Conservation (phyloP, 139 green algal genomes). For the Picochlorum sp. region DNA sequence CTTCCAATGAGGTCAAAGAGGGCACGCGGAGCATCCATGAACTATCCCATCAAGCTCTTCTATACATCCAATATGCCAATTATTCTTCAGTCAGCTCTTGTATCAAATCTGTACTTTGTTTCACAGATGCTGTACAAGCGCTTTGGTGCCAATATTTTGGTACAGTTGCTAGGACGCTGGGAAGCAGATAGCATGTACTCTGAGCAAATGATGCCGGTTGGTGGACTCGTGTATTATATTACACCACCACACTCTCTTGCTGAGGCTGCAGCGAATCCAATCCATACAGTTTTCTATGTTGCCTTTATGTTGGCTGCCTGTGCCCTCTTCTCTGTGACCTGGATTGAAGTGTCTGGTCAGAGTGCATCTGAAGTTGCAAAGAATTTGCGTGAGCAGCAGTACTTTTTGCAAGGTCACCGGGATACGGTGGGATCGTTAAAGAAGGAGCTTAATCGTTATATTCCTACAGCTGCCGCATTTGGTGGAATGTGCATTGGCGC, state of each 20-base stretch:
- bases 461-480: constrained; percentile 90
- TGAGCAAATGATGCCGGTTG: constrained; percentile 80
- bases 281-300: constrained; percentile 97
- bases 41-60: constrained; percentile 99
- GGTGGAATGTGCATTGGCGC: constrained; percentile 99
- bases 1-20: constrained; percentile 93
- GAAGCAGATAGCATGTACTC: constrained; percentile 56
- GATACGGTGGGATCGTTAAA: constrained; percentile 69
- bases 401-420: constrained; percentile 75
- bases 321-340: constrained; percentile 99
- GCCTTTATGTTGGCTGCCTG: constrained; percentile 96
- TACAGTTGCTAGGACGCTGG: constrained; percentile 82
- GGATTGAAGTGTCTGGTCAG: constrained; percentile 98
- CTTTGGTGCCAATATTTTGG: constrained; percentile 88
- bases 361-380: constrained; percentile 91
- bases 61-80: constrained; percentile 99
- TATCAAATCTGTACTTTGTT: constrained; percentile 99
- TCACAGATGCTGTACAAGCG: constrained; percentile 98
- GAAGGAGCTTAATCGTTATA: constrained; percentile 97
- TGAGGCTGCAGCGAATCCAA: constrained; percentile 82
- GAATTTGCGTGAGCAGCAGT: constrained; percentile 95
- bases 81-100: constrained; percentile 97
- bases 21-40: constrained; percentile 60
- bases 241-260: constrained; percentile 74
- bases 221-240: constrained; percentile 98